Base-by-base conservation (phyloP, 2,329 filamentous ascomycete genomes). In the Lasiodiplodia sp. region DNA sequence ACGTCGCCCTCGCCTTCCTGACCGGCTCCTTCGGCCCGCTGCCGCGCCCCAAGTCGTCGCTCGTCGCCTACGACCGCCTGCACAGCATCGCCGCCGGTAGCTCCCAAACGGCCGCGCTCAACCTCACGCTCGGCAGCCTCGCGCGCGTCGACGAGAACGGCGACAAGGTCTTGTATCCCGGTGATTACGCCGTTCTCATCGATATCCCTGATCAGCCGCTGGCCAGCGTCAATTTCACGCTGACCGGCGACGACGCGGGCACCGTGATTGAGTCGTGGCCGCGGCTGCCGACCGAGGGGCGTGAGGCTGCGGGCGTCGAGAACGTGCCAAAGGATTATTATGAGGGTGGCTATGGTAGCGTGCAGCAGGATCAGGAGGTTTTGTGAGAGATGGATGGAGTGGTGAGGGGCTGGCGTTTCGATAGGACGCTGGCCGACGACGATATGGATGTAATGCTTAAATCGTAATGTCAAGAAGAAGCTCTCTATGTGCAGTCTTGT, bases 91-190 rank as follows among this genome's bases (percentile, higher is more conserved):
- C 74, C 4, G 71, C 79, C 0, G 81, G 79, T 0, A 66, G 73
- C 18, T 76, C 74, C 0, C 66, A 63, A 5, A 79, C 73, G 4
- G 80, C 78, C 0, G 72, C 72, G 0, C 73, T 88, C 4, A 75
- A 79, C 6, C 71, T 87, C 31, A 85, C 80, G 2, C 75, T 88
- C 1, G 86, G 83, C 0, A 82, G 79, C 28, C 72, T 89, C 47
- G 83, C 84, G 1, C 77, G 87, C 2, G 82, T 83, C 0, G 84
- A 87, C 68, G 80, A 83, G 51, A 77, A 75, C 2, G 87, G 87
- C 0, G 83, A 85, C 69, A 80, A 78, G 58, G 82, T 87, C 16
- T 72, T 88, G 11, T 88, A 86, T 74, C 86, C 86, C 0, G 87
- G 86, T 0, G 79, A 79, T 21, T 89, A 88, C 37, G 64, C 34